phyloP scores from a whole-genome alignment of 2,329 filamentous ascomycete species.

The Pseudocercospora musae region DNA sequence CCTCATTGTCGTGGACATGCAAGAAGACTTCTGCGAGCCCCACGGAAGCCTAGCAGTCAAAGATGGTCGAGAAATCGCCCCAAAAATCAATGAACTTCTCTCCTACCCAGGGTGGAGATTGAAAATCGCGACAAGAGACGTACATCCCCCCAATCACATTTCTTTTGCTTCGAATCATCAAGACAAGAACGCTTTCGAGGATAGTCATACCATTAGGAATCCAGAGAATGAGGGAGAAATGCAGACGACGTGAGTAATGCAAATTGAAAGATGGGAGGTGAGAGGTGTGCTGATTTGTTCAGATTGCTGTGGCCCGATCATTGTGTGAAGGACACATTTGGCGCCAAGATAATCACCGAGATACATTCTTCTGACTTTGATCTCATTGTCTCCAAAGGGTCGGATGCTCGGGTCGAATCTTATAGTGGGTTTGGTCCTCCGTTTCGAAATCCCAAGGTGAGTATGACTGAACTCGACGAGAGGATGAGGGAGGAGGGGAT shows the following conservation, averaged over 20 bases:
- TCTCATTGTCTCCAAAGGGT: conserved; percentile 72
- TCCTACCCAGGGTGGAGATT: conserved; percentile 61
- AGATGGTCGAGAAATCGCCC: conserved; percentile 66
- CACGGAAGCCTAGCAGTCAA: conserved; percentile 81
- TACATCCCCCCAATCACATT: conserved; percentile 76
- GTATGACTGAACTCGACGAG: conserved; percentile 59
- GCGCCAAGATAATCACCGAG: conserved; percentile 71
- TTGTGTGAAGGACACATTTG: conserved; percentile 72
- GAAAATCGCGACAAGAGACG: conserved; percentile 88
- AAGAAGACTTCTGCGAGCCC: conserved; percentile 92
- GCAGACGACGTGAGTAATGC: conserved; percentile 55
- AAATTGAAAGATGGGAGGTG: background rate
- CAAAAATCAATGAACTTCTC: conserved; percentile 72
- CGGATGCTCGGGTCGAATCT: conserved; percentile 75
- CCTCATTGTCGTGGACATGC: conserved; percentile 39
- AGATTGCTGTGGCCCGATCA: conserved; percentile 86
- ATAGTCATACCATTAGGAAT: conserved; percentile 62
- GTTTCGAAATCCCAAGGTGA: conserved; percentile 60
- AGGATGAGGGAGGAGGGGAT: conserved; percentile 57
- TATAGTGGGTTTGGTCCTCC: conserved; percentile 88
- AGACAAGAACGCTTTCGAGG: conserved; percentile 65
- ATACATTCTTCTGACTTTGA: conserved; percentile 62
- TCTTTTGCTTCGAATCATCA: conserved; percentile 83
- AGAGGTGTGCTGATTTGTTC: conserved; percentile 38
- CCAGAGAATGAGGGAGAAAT: conserved; percentile 61